Conservation (phyloP, 305 asterid genomes). For the Fraxinus paxiana region DNA sequence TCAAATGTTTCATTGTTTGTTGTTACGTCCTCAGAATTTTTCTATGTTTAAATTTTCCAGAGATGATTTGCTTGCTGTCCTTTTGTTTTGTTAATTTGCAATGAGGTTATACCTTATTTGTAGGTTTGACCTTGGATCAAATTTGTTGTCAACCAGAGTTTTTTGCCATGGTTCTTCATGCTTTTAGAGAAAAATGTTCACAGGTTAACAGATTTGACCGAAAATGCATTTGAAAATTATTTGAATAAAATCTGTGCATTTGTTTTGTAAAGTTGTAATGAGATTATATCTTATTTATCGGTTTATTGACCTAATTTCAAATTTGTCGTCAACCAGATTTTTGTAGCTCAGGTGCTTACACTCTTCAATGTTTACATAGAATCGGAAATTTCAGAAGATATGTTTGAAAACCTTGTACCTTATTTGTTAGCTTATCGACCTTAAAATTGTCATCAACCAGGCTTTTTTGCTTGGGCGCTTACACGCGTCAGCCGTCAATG, state of each 20-base stretch:
- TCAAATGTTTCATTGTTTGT: neutral
- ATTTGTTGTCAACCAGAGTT: neutral
- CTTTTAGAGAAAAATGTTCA: neutral
- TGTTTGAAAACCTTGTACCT: neutral
- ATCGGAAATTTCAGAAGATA: neutral
- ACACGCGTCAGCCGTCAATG: neutral
- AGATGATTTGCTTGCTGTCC: neutral
- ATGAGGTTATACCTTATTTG: neutral
- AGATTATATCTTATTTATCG: conserved; percentile 14
- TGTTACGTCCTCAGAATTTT: neutral
- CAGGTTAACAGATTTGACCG: neutral
- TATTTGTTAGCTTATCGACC: neutral
- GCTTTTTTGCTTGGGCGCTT: neutral
- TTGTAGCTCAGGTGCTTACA: neutral
- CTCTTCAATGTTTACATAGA: neutral
- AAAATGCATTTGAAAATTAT: conserved; percentile 24
- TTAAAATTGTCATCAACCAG: neutral
- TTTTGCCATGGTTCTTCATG: neutral
- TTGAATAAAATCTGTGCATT: neutral
- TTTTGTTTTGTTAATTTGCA: neutral
- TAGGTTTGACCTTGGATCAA: neutral
- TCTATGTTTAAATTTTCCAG: neutral
- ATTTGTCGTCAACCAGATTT: neutral
- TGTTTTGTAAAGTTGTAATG: neutral
- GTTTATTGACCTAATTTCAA: neutral